Base-by-base conservation (phyloP, 768 basidiomycete genomes). In the Grammothele lineata region DNA sequence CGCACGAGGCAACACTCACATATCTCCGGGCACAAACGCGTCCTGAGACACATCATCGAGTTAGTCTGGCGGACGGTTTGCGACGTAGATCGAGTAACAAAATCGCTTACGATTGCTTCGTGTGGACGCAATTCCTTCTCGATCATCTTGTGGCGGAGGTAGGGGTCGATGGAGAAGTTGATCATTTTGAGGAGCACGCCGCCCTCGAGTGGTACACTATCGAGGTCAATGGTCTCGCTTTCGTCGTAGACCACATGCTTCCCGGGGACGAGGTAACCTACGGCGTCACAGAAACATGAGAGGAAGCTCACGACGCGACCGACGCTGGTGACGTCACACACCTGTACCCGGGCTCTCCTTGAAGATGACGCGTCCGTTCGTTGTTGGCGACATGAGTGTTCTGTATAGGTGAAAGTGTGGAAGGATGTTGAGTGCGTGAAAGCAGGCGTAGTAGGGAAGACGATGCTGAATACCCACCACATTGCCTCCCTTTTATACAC, bases 171-270 rank as follows among this genome's bases (percentile, higher is more conserved):
- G 4, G 57, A 54, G 19, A 62, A 41, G 4, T 47, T 48, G 23
- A 64, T 53, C n/a, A 50, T 48, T 53, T 65, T 63, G 35, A 62
- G 43, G 23, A 65, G 56, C 45, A 60, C 48, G 1, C 65, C 65
- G 32, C 63, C 63, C 22, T 60, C 48, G 14, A 61, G 56, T 4
- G 57, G 55, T 3, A 50, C 58, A 23, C 34, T 60, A 10, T 64
- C 62, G 11, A 56, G 48, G 42, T 64, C 62, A 33, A 66, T 62
- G 0, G 56, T 60, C 49, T 60, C 27, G 19, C 57, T 55, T 11
- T 45, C 54, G 33, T 66, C 62, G 42, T 62, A 57, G 10, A 57
- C 43, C 11, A 50, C 50, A 5, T 61, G 62, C 52, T 60, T 60
- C 12, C 61, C 62, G 14, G 62, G 62, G 17, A 59, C 57, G 12